A percentile compares a stretch with the other conserved stretches of the same genome.
phyloP scores from a whole-genome alignment of 1,284 basidiomycete species.

The Stygiomarasmius scandens region DNA sequence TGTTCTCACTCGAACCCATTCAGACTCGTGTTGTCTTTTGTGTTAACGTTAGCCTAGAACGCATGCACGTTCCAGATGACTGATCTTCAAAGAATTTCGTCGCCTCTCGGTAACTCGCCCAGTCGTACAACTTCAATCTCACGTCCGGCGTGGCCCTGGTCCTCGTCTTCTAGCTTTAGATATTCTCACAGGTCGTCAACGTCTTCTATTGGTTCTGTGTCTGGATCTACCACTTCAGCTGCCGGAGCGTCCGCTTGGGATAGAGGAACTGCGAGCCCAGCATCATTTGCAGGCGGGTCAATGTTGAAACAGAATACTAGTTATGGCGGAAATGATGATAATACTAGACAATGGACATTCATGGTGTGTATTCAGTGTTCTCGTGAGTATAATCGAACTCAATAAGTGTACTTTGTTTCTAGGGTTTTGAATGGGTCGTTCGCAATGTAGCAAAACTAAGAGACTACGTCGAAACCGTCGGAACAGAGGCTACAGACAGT shows the following conservation, averaged over 20 bases:
- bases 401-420: slow-evolving; percentile 4
- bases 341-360: slow-evolving; percentile 63
- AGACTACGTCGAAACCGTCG: slow-evolving; percentile 52
- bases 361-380: slow-evolving; percentile 48
- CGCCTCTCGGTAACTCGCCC: slow-evolving; percentile 12
- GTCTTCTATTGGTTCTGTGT: slow-evolving; percentile 21
- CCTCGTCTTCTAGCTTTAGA: slow-evolving; percentile 15
- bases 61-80: slow-evolving; percentile 2
- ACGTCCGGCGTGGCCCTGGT: slow-evolving; percentile 65
- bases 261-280: neutral
- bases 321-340: slow-evolving; percentile 36
- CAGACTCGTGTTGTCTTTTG: too few species aligned
- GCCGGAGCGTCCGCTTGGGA: slow-evolving; percentile 17
- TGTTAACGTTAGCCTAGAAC: neutral
- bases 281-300: neutral
- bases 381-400: neutral
- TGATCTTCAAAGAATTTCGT: slow-evolving; percentile 1
- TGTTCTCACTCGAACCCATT: neutral
- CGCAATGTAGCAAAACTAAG: slow-evolving; percentile 56
- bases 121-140: slow-evolving; percentile 33
- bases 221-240: neutral
- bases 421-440: slow-evolving; percentile 74
- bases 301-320: slow-evolving; percentile 12
- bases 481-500: slow-evolving; percentile 22
- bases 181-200: slow-evolving; percentile 18